These are phyloP conservation scores for Arthrobotrys iridis DNA, from an alignment of 2,329 filamentous ascomycete species.

Conservation along the genomic window DNA sequence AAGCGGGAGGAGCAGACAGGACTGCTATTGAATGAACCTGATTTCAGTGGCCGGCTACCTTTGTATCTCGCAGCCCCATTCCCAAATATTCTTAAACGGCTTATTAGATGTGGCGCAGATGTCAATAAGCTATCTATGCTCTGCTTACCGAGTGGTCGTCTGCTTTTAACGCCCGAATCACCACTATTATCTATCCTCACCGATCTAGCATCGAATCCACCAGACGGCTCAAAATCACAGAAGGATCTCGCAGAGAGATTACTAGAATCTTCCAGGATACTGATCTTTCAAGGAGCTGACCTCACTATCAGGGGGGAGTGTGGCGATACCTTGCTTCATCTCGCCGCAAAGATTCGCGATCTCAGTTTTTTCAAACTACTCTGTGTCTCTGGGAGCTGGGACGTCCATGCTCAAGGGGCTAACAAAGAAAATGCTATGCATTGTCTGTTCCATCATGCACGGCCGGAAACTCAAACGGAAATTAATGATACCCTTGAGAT, in stretches of 20 bases:
- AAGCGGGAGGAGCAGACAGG: background rate
- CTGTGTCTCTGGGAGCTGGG: slow-evolving; percentile 16
- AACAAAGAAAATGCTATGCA: background rate
- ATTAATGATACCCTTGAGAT: background rate
- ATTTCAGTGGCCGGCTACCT: background rate
- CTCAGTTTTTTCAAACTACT: slow-evolving; percentile 32
- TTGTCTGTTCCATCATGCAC: background rate
- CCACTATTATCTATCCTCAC: background rate
- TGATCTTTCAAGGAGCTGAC: slow-evolving; percentile 20
- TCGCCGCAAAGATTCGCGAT: slow-evolving; percentile 3
- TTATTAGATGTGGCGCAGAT: background rate
- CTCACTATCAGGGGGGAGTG: background rate
- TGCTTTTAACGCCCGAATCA: background rate
- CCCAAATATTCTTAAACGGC: slow-evolving; percentile 6
- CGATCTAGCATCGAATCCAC: background rate
- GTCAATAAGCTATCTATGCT: background rate
- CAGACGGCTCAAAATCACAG: background rate
- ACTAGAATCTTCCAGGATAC: background rate
- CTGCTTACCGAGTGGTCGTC: background rate
- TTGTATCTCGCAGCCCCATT: slow-evolving; percentile 2
- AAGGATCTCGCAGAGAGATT: too few relatives aligned
- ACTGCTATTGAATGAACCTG: background rate
- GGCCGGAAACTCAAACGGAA: background rate
- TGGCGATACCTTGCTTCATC: background rate
- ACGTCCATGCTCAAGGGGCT: background rate